Base-by-base conservation (phyloP, 2,329 filamentous ascomycete genomes). In the Parascedosporium putredinis region DNA sequence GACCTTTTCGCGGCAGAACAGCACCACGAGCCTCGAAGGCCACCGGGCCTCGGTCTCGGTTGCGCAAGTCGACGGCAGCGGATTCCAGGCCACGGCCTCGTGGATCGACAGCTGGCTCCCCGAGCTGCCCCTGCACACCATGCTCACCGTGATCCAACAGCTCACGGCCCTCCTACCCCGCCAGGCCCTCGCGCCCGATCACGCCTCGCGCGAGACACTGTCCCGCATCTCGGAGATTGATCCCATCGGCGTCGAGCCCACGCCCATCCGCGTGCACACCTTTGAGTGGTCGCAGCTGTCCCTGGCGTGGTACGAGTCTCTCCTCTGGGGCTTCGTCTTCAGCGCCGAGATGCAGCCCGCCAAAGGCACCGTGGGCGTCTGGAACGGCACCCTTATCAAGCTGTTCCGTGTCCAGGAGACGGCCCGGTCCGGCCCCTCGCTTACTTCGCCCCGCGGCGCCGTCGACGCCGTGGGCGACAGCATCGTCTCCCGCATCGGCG, bases 71-170 rank as follows among this genome's bases (percentile, higher is more conserved):
- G 45, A 25, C 22, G 71, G 69, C 31, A 77, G 77, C 43, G 75
- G 69, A 18, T 97, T 97, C 61, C 82, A 84, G 55, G 88, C 91
- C 3, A 87, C 88, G 4, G 70, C 84, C 5, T 72, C 81, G 50
- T 97, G 93, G 90, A 87, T 97, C 55, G 89, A 96, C 57, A 85
- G 80, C 50, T 97, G 91, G 91, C 78, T 96, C n/a, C 86, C 88
- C 0, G 86, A 94, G 59, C 73, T 96, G 25, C 89, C 90, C 1
- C 76, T 97, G 2, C 90, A 96, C 65, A 94, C 89, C 1, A 82
- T 88, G 45, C 72, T 96, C 23, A 86, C 82, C 4, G 68, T 93
- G 9, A 88, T 94, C 50, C 76, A 82, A 55, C 81, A 85, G 59
- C 64, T 84, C 5, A 71, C 74, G 8, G 75, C 72, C 8, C 63